Evolutionary conservation across 176 grass and related monocot genomes (phyloP).

Genomic region (Zizania latifolia): DNA sequence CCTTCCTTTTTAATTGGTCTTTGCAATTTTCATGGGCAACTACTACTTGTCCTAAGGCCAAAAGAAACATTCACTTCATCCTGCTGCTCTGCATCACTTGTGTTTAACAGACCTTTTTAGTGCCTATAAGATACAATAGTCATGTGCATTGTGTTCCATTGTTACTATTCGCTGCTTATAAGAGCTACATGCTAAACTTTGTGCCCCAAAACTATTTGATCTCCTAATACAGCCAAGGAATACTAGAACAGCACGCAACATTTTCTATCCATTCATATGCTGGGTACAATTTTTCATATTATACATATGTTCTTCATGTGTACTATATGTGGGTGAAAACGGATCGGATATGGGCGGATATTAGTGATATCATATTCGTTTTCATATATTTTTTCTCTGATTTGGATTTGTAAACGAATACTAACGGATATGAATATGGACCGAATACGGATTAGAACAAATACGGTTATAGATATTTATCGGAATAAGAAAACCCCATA

Average conservation of each 20-base stretch:
- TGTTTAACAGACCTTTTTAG: background rate
- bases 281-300: conserved; percentile 43
- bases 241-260: background rate
- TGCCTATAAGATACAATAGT: background rate
- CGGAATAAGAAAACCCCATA: too few relatives aligned
- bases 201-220: background rate
- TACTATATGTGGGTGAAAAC: too few relatives aligned
- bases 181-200: background rate
- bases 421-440: too few relatives aligned
- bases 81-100: background rate
- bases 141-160: background rate
- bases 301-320: conserved; percentile 26
- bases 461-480: too few relatives aligned
- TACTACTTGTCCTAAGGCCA: background rate
- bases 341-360: too few relatives aligned
- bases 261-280: conserved; percentile 5
- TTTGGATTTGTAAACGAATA: too few relatives aligned
- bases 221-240: background rate
- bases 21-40: background rate
- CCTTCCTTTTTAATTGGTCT: background rate
- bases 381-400: too few relatives aligned
- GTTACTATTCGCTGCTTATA: background rate
- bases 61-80: background rate
- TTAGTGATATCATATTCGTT: too few relatives aligned
- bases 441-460: too few relatives aligned